Evolutionary conservation across 2,329 filamentous ascomycete genomes (phyloP).

Genomic region (Teratosphaeria pseudoeucalypti): DNA sequence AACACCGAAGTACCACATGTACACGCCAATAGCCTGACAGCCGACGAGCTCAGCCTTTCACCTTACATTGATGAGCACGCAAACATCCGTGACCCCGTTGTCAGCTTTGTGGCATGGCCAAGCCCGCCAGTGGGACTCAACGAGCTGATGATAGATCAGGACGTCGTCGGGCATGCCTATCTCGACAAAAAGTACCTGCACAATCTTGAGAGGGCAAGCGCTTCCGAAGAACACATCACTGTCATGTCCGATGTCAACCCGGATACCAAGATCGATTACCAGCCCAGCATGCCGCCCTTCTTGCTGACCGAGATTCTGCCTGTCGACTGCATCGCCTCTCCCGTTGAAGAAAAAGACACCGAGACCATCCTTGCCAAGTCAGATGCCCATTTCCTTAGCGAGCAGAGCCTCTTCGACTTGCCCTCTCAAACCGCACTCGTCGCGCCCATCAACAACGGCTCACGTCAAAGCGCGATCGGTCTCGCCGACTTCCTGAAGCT

Average conservation of each 20-base stretch:
- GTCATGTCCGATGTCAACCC: background rate
- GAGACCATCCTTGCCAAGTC: slow-evolving; percentile 7
- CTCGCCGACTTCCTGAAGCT: slow-evolving; percentile 18
- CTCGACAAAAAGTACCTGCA: background rate
- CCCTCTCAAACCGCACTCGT: background rate
- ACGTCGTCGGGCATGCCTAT: slow-evolving; percentile 1
- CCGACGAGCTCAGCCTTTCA: slow-evolving; percentile 10
- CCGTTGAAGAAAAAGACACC: slow-evolving; percentile 1
- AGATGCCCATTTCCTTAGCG: slow-evolving; percentile 17
- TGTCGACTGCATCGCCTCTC: background rate
- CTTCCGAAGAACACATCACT: background rate
- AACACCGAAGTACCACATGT: slow-evolving; percentile 15
- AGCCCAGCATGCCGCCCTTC: background rate
- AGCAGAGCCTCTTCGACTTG: slow-evolving; percentile 16
- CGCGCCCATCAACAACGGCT: background rate
- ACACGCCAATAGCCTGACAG: slow-evolving; percentile 19
- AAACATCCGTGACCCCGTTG: slow-evolving; percentile 7
- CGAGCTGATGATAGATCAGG: slow-evolving; percentile 13
- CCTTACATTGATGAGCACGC: slow-evolving; percentile 4
- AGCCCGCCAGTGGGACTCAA: slow-evolving; percentile 8
- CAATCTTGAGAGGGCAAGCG: background rate
- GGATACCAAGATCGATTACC: background rate
- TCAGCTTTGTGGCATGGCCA: slow-evolving; percentile 9
- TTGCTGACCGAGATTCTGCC: slow-evolving; percentile 2
- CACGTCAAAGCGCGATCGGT: slow-evolving; percentile 10